These are phyloP conservation scores for Neonectria neomacrospora DNA, from an alignment of 2,329 filamentous ascomycete genomes.

Conservation along the genomic window DNA sequence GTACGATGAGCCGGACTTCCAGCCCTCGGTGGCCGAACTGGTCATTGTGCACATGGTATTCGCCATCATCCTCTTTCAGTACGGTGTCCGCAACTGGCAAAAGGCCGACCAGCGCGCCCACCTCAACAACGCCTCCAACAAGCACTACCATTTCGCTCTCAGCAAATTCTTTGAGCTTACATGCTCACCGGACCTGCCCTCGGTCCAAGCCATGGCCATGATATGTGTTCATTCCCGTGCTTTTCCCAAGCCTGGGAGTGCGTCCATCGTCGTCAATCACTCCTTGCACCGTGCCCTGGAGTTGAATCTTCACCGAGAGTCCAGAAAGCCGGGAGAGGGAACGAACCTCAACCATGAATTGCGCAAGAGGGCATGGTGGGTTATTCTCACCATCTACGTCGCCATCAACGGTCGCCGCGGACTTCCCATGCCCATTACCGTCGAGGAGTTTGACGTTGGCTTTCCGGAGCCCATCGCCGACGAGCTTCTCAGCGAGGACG, in stretches of 20 bases:
- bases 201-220: conserved; percentile 78
- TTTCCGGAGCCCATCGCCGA: conserved; percentile 79
- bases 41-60: conserved; percentile 84
- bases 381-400: conserved; percentile 72
- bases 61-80: conserved; percentile 81
- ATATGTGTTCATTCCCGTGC: conserved; percentile 78
- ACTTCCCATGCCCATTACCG: conserved; percentile 77
- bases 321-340: conserved; percentile 59
- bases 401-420: conserved; percentile 81
- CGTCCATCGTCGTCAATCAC: conserved; percentile 73
- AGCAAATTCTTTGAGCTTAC: conserved; percentile 75
- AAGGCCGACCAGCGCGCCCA: conserved; percentile 63
- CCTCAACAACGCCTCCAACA: conserved; percentile 74
- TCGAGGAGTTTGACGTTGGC: conserved; percentile 82
- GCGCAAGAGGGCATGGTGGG: conserved; percentile 83
- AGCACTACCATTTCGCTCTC: conserved; percentile 81
- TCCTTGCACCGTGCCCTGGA: conserved; percentile 78
- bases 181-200: conserved; percentile 68
- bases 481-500: conserved; percentile 73
- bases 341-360: conserved; percentile 76
- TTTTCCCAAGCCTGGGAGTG: conserved; percentile 82
- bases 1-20: conserved; percentile 75
- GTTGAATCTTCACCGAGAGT: conserved; percentile 78
- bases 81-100: conserved; percentile 74
- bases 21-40: conserved; percentile 70